Evolutionary conservation across 1,284 basidiomycete species (phyloP), one percentile per base, ranked within the genome.

Genomic region (Pterulicium gracile): DNA sequence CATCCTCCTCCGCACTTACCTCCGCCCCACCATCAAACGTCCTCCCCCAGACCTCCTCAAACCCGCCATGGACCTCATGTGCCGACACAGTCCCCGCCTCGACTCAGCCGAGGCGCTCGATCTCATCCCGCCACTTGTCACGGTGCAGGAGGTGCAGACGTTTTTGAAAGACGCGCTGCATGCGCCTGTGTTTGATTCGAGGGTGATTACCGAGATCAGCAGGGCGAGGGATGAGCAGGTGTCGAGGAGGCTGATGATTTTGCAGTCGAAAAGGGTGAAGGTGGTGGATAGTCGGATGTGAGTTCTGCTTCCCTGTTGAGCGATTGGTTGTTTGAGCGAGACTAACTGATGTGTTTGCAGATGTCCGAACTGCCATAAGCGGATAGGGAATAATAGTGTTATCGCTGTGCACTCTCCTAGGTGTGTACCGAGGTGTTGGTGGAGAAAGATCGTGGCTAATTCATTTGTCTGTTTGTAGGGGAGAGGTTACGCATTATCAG

Each of bases 311-410:
- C 13, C 14, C 7, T 44, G 20, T 42, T 44, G 40, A n/a, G n/a
- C 40, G n/a, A 42, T 7, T 13, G n/a, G 17, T 40, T 45, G 42
- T 36, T 44, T 45, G 41, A 17, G 19, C 10, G 39, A 46, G 24
- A 51, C 35, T 48, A 24, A 24, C 34, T 42, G 40, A 4, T 19
- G 40, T 40, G 43, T 44, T 24, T 51, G 13, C 46, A 95, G 92
- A 63, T 98, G 96, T 58, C 92, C 92, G 0, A 86, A 92, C 58
- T 99, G 95, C 61, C 87, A 94, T 60, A 98, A 98, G 58, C 78
- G 94, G 17, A 69, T 99, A 21, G 96, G 96, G 27, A 32, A 32
- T 0, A 87, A 84, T 54, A 94, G 89, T 50, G 93, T 96, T 32
- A 92, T 98, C 55, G 91, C 94, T 1, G 91, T 98, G 0, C 93